Conservation (phyloP, 2,329 filamentous ascomycete genomes). For the Alternaria tenuissima region DNA sequence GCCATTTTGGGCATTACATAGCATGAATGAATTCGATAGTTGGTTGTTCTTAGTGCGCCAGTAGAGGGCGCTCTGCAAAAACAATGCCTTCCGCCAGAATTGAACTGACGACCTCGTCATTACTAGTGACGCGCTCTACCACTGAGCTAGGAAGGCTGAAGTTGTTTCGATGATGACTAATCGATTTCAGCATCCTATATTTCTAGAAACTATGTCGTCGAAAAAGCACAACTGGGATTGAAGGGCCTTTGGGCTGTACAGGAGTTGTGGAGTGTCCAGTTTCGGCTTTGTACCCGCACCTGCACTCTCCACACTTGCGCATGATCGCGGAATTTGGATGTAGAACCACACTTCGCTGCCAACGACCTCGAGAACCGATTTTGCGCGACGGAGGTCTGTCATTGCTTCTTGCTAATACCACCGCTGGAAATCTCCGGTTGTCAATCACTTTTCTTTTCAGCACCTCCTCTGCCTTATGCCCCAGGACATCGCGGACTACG, state of each 20-base stretch:
- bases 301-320: neutral
- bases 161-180: slow-evolving; percentile 13
- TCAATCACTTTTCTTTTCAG: neutral
- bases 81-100: slow-evolving; percentile 17
- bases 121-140: slow-evolving; percentile 53
- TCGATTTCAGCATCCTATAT: neutral
- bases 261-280: neutral
- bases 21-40: neutral
- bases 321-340: neutral
- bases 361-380: neutral
- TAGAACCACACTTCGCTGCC: neutral
- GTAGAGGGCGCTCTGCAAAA: neutral
- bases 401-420: neutral
- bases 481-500: neutral
- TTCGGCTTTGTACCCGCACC: neutral
- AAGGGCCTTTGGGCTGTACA: neutral
- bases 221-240: neutral
- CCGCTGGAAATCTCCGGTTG: neutral
- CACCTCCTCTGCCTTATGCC: neutral
- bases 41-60: neutral
- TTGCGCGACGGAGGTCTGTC: neutral
- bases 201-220: accelerated
- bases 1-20: neutral
- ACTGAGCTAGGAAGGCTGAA: slow-evolving; percentile 46
- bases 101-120: slow-evolving; percentile 49